Evolutionary conservation across 176 grass and related monocot genomes (phyloP), one percentile per base, ranked within the genome.

Genomic region (Zizania latifolia): DNA sequence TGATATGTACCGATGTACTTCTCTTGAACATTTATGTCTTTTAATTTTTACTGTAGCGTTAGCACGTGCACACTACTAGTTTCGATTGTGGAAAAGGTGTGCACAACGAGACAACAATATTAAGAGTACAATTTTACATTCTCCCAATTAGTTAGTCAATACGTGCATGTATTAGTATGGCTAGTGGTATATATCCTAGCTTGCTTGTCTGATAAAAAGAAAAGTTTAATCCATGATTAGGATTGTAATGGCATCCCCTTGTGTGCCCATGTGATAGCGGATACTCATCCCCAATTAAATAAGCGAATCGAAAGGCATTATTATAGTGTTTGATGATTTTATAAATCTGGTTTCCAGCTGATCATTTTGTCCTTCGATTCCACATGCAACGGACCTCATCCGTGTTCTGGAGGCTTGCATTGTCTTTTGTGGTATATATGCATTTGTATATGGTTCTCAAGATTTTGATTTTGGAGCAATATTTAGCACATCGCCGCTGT

Each of bases 331-430:
- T 74, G 78, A 28, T 17, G n/a, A 27, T 68, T 68, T 62, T 78
- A 8, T 87, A 82, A n/a, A 58, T 56, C 29, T 44, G 19, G 69
- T 62, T 88, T 88, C 80, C 80, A 83, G 86, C 75, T 62, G 74
- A 78, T 62, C 43, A 17, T 53, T 54, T 83, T 79, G 75, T 79
- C 80, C 74, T 88, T 74, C 74, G 75, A 83, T 88, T 83, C 86
- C 75, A 61, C 61, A 62, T 78, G 86, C 86, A 31, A 62, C 54
- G 74, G 74, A 83, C 69, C 68, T 50, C 80, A 83, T 83, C 85
- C 79, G 50, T n/a, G n/a, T 83, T 82, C 29, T 73, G 79, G 79
- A 87, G 68, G 67, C 74, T 74, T 83, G 86, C 68, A 29, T 62
- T 79, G 86, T 83, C 86, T 69, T 80, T 68, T 78, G 53, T 22